Evolutionary conservation across 1,284 basidiomycete genomes (phyloP).

Genomic region (Mrakiaceae sp.): DNA sequence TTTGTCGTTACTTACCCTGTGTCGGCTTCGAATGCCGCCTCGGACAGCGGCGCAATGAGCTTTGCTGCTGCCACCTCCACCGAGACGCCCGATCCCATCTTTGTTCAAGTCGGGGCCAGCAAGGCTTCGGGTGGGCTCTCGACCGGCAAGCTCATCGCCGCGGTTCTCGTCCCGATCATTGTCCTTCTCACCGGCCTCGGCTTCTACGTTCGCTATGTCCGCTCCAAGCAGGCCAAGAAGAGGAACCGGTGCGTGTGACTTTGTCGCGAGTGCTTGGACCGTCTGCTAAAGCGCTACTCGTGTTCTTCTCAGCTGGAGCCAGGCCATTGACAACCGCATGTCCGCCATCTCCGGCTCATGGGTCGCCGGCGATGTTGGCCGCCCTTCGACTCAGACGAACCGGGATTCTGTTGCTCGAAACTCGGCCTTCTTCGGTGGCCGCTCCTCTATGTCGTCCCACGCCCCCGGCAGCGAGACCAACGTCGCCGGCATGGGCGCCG

Average conservation of each 20-base stretch:
- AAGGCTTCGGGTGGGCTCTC: background rate
- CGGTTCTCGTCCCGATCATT: constrained; percentile 3
- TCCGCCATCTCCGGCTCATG: constrained; percentile 7
- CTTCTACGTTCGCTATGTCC: constrained; percentile 5
- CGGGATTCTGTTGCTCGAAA: background rate
- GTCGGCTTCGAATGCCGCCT: background rate
- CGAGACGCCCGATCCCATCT: background rate
- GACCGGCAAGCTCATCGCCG: constrained; percentile 2
- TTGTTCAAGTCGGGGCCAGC: background rate
- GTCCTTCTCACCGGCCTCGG: background rate
- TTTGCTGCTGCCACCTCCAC: constrained; percentile 1
- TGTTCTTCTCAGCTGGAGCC: background rate
- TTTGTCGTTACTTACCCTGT: constrained; percentile 9
- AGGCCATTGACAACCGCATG: constrained; percentile 13
- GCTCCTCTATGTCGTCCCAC: constrained; percentile 1
- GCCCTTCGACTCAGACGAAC: background rate
- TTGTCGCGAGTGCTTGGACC: no score
- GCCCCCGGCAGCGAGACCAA: background rate
- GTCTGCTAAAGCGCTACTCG: no score
- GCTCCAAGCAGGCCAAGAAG: constrained; percentile 10
- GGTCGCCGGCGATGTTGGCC: background rate
- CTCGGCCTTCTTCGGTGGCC: constrained; percentile 4
- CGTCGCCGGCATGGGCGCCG: constrained; percentile 5
- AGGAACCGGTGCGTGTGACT: constrained; percentile 2
- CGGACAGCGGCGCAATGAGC: background rate